These are phyloP conservation scores for Notholithocarpus densiflorus DNA, from an alignment of 306 rosid genomes.

Conservation along the genomic window DNA sequence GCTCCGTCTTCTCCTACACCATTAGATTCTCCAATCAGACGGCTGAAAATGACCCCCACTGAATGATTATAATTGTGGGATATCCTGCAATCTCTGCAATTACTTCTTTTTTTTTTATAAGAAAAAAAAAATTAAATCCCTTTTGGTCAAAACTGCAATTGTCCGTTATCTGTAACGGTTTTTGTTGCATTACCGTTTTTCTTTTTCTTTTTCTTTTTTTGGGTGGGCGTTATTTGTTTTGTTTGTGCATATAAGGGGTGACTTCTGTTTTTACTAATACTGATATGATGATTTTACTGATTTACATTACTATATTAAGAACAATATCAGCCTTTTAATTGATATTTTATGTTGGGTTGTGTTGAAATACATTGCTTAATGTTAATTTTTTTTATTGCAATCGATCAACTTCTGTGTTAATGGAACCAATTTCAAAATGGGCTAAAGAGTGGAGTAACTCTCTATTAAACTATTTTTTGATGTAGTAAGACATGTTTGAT, in stretches of 20 bases:
- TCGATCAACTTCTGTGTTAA: no score
- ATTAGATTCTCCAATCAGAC: constrained; percentile 68
- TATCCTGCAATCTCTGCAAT: constrained; percentile 6
- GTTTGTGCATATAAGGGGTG: constrained; percentile 33
- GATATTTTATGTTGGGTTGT: background rate
- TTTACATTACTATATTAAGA: background rate
- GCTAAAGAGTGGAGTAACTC: no score
- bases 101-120: background rate
- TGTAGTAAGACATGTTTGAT: no score
- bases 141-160: constrained; percentile 33
- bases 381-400: no score
- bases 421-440: no score
- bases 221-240: constrained; percentile 30
- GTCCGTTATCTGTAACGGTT: constrained; percentile 67
- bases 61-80: constrained; percentile 23
- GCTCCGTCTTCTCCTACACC: constrained; percentile 47
- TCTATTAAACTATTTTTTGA: no score
- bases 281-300: constrained; percentile 19
- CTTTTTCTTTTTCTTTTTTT: constrained; percentile 1
- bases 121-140: background rate
- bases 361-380: no score
- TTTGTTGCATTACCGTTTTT: constrained; percentile 42
- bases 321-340: background rate
- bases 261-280: constrained; percentile 12
- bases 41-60: constrained; percentile 59